A percentile compares a stretch with the other conserved stretches of the same genome.
These are phyloP conservation scores for Akanthomyces uredinophilus DNA, from an alignment of 2,329 filamentous ascomycete species.

Conservation along the genomic window DNA sequence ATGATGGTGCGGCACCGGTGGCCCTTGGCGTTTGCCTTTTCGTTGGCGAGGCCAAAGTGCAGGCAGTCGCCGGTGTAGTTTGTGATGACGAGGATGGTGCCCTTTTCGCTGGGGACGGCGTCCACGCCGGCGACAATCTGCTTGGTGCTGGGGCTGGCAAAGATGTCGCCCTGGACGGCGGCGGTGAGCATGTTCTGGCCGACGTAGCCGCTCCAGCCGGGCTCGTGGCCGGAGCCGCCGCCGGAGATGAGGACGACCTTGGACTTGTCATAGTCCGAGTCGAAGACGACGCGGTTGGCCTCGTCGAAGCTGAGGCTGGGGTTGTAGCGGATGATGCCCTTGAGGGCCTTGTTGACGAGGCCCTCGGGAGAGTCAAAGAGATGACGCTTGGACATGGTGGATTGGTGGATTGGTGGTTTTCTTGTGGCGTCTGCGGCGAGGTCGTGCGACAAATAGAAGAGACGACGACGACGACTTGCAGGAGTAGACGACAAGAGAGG, in stretches of 20 bases:
- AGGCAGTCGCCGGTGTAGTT: constrained; percentile 63
- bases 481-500: background rate
- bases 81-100: constrained; percentile 56
- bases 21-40: constrained; percentile 51
- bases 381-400: constrained; percentile 46
- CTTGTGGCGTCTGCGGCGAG: constrained; percentile 8
- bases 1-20: constrained; percentile 53
- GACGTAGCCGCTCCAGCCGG: constrained; percentile 60
- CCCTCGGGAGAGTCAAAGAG: constrained; percentile 49
- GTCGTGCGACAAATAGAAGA: constrained; percentile 7
- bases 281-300: constrained; percentile 46
- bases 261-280: constrained; percentile 38
- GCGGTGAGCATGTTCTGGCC: constrained; percentile 57
- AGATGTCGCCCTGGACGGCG: constrained; percentile 57
- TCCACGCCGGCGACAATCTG: constrained; percentile 57
- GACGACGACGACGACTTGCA: background rate
- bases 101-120: constrained; percentile 47
- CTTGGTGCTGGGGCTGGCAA: constrained; percentile 58
- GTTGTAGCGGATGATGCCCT: constrained; percentile 50
- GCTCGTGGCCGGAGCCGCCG: constrained; percentile 56
- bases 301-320: constrained; percentile 45
- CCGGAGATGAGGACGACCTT: constrained; percentile 49
- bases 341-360: constrained; percentile 47
- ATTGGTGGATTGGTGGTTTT: background rate
- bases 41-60: constrained; percentile 56